phyloP scores from a whole-genome alignment of 2,329 filamentous ascomycete species.

The Alternaria triticina region DNA sequence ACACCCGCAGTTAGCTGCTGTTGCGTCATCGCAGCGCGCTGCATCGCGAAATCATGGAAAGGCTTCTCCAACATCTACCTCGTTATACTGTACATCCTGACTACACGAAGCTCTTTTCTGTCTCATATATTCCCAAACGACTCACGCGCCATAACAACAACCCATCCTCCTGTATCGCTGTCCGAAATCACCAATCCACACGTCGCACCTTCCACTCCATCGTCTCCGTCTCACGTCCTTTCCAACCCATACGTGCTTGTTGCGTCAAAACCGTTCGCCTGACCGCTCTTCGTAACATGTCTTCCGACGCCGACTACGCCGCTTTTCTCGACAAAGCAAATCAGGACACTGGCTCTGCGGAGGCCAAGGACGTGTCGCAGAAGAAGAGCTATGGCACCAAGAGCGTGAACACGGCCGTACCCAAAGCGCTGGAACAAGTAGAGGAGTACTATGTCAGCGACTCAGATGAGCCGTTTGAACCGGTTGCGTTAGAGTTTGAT shows the following conservation, averaged over 20 bases:
- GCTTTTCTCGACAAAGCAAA: constrained; percentile 89
- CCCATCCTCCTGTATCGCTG: neutral
- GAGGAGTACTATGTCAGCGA: constrained; percentile 78
- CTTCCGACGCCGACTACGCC: constrained; percentile 81
- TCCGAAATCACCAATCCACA: neutral
- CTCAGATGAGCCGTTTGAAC: constrained; percentile 83
- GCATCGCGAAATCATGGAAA: constrained; percentile 19
- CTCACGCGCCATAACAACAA: neutral
- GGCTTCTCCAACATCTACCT: constrained; percentile 10
- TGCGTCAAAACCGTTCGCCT: neutral
- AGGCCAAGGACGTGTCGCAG: constrained; percentile 26
- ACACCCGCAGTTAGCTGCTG: constrained; percentile 9
- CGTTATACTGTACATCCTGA: neutral
- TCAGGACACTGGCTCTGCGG: constrained; percentile 58
- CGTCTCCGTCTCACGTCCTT: neutral
- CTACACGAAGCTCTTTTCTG: neutral
- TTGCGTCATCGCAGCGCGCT: constrained; percentile 34
- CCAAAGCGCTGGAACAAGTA: constrained; percentile 50
- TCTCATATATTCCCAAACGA: neutral
- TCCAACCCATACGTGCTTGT: neutral
- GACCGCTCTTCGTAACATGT: constrained; percentile 57
- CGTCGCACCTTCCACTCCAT: neutral
- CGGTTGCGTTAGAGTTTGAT: constrained; percentile 70
- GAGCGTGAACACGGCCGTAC: constrained; percentile 62
- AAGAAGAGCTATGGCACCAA: constrained; percentile 42